Conservation (phyloP, 2,329 filamentous ascomycete genomes). For the Helminthosporium solani region DNA sequence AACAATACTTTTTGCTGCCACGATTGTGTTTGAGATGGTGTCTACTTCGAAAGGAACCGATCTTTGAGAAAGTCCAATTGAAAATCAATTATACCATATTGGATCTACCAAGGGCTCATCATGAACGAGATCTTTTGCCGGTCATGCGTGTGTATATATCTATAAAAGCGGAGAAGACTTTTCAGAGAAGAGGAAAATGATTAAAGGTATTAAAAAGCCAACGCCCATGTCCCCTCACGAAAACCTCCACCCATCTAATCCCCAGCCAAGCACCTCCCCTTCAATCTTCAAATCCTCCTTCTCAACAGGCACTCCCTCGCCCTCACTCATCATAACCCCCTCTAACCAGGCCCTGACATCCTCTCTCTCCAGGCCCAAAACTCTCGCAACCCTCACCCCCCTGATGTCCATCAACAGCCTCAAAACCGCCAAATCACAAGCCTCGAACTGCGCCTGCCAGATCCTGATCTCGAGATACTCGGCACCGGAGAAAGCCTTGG, state of each 20-base stretch:
- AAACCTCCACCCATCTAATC: background rate
- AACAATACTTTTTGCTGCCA: too few relatives aligned
- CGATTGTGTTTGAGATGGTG: too few relatives aligned
- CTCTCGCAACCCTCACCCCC: conserved; percentile 46
- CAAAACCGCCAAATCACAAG: conserved; percentile 46
- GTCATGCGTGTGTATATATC: too few relatives aligned
- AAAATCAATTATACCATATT: too few relatives aligned
- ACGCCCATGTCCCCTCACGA: too few relatives aligned
- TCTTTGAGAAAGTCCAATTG: too few relatives aligned
- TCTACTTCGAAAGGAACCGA: too few relatives aligned
- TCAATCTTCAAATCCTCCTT: background rate
- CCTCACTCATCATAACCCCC: conserved; percentile 43
- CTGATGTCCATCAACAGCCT: conserved; percentile 49
- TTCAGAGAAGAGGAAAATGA: too few relatives aligned
- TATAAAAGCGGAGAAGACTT: too few relatives aligned
- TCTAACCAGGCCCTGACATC: conserved; percentile 50
- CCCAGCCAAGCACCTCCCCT: background rate
- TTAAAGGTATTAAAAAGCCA: too few relatives aligned
- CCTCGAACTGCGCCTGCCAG: conserved; percentile 45
- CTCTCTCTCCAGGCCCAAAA: conserved; percentile 47
- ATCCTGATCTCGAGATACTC: conserved; percentile 53
- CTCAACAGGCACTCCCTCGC: background rate
- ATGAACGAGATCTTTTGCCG: too few relatives aligned
- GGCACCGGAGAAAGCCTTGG: conserved; percentile 47
- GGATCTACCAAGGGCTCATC: too few relatives aligned